A percentile compares a stretch with the other conserved stretches of the same genome.
phyloP scores from a whole-genome alignment of 75 land plant species.

The Selaginella tamariscina region DNA sequence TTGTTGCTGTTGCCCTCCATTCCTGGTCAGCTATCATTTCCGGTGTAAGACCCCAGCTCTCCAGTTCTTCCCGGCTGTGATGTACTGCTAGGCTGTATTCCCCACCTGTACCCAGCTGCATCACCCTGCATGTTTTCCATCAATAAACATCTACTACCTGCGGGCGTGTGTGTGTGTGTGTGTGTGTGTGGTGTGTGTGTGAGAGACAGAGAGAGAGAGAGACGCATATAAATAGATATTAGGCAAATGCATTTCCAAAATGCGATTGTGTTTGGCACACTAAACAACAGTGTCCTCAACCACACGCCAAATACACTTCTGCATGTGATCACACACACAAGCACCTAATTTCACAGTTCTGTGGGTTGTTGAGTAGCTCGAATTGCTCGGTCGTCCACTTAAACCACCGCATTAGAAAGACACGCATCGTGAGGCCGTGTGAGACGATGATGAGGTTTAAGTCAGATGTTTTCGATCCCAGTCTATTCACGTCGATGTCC shows the following conservation, averaged over 20 bases:
- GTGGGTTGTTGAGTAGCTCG: slow-evolving; percentile 63
- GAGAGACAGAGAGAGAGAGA: too few relatives aligned
- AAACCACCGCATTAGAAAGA: slow-evolving; percentile 98
- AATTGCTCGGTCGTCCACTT: slow-evolving; percentile 92
- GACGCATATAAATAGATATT: too few relatives aligned
- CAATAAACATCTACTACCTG: too few relatives aligned
- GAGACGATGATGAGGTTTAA: slow-evolving; percentile 65
- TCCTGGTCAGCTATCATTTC: slow-evolving; percentile 89
- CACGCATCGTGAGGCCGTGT: slow-evolving; percentile 67
- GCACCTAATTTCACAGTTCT: slow-evolving; percentile 58
- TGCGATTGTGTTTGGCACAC: too few relatives aligned
- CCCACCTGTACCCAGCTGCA: slow-evolving; percentile 70
- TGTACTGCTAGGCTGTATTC: slow-evolving; percentile 85
- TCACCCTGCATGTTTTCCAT: too few relatives aligned
- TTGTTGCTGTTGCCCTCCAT: slow-evolving; percentile 35
- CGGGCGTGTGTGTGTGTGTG: too few relatives aligned
- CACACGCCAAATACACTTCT: too few relatives aligned
- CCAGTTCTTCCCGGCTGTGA: slow-evolving; percentile 56
- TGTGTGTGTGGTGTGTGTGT: too few relatives aligned
- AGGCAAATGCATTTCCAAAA: too few relatives aligned
- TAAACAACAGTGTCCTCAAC: too few relatives aligned
- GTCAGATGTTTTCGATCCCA: slow-evolving; percentile 30
- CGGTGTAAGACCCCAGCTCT: slow-evolving; percentile 63
- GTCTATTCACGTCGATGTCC: slow-evolving; percentile 76
- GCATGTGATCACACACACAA: too few relatives aligned